These are phyloP conservation scores for Aureobasidium pullulans DNA, from an alignment of 2,329 filamentous ascomycete genomes.

Conservation along the genomic window DNA sequence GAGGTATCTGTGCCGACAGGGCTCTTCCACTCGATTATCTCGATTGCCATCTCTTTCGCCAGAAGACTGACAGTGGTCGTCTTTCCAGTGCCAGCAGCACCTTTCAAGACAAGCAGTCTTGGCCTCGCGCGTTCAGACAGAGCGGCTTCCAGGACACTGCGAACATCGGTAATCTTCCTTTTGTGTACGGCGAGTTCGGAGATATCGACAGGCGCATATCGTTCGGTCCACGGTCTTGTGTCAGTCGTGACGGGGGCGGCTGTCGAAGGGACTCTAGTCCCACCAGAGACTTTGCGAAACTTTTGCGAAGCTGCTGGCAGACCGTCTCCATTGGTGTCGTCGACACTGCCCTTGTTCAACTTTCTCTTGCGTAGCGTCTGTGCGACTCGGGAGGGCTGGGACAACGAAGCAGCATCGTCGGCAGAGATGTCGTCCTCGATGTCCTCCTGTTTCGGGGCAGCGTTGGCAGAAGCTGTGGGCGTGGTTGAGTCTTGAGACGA, in stretches of 20 bases:
- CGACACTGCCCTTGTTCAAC: slow-evolving; percentile 15
- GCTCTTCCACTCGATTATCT: slow-evolving; percentile 87
- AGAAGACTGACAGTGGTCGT: slow-evolving; percentile 78
- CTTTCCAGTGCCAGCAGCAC: slow-evolving; percentile 85
- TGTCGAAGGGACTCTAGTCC: slow-evolving; percentile 27
- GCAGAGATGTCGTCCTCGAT: slow-evolving; percentile 27
- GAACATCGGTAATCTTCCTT: slow-evolving; percentile 83
- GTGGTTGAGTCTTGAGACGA: slow-evolving; percentile 31
- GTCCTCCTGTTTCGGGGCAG: slow-evolving; percentile 20
- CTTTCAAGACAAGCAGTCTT: slow-evolving; percentile 76
- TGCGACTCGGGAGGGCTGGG: slow-evolving; percentile 27
- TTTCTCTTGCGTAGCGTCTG: slow-evolving; percentile 30
- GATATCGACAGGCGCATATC: slow-evolving; percentile 66
- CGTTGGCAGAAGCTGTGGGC: slow-evolving; percentile 31
- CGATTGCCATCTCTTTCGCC: slow-evolving; percentile 65
- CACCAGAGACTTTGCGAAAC: slow-evolving; percentile 35
- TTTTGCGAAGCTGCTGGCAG: slow-evolving; percentile 31
- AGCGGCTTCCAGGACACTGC: slow-evolving; percentile 71
- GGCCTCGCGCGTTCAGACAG: slow-evolving; percentile 40
- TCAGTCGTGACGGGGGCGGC: slow-evolving; percentile 39
- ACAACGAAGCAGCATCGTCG: slow-evolving; percentile 21
- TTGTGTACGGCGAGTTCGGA: slow-evolving; percentile 91
- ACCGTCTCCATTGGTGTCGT: not conserved
- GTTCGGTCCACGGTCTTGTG: slow-evolving; percentile 76
- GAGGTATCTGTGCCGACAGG: slow-evolving; percentile 57